A percentile compares a stretch with the other conserved stretches of the same genome.
Conservation (phyloP, 139 green algal genomes). For the Chlamydomonas eustigma region DNA sequence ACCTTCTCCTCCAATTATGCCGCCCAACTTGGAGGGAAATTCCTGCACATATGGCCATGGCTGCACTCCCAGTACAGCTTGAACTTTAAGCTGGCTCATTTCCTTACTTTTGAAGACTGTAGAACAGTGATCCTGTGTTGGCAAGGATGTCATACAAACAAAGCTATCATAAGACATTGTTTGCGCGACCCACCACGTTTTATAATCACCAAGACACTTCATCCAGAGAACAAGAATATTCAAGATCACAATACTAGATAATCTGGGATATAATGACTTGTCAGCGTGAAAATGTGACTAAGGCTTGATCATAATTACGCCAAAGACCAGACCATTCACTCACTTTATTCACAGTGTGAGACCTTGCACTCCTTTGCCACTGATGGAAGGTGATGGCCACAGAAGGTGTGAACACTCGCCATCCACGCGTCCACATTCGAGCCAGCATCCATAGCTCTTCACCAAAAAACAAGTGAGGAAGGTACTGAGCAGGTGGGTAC, state of each 20-base stretch:
- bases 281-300: not conserved
- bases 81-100: slow-evolving; percentile 1
- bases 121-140: not conserved
- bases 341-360: slow-evolving; percentile 34
- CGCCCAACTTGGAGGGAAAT: slow-evolving; percentile 2
- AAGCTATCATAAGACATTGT: not conserved
- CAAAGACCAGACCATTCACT: not conserved
- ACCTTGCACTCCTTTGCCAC: slow-evolving; percentile 43
- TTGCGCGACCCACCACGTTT: not conserved
- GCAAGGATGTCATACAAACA: not conserved
- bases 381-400: slow-evolving; percentile 55
- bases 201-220: not conserved
- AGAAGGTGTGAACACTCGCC: slow-evolving; percentile 52
- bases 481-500: slow-evolving; percentile 32
- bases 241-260: too few relatives aligned
- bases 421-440: slow-evolving; percentile 61
- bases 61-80: not conserved
- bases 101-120: not conserved
- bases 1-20: not conserved
- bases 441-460: slow-evolving; percentile 53
- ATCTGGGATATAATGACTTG: not conserved
- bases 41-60: not conserved
- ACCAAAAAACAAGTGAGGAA: slow-evolving; percentile 76
- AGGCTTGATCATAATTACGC: not conserved
- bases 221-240: not conserved